Conservation (phyloP, 2,329 filamentous ascomycete genomes). For the Talaromyces sp. region DNA sequence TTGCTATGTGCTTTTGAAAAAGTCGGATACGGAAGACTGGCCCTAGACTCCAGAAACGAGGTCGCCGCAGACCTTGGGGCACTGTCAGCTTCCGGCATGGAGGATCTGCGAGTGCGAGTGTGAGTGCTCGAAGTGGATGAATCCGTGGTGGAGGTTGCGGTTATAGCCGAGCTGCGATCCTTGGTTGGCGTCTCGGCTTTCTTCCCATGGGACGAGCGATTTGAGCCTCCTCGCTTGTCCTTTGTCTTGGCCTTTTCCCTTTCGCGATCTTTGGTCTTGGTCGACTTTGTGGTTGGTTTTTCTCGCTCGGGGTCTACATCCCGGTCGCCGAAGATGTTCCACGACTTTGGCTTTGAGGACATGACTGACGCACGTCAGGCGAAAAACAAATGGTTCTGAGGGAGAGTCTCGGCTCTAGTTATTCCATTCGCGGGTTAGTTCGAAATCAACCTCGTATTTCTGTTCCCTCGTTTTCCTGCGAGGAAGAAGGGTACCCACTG, state of each 20-base stretch:
- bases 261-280: constrained; percentile 16
- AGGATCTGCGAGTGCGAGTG: constrained; percentile 11
- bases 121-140: constrained; percentile 12
- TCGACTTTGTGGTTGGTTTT: constrained; percentile 13
- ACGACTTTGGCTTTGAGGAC: constrained; percentile 11
- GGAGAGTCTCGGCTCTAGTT: constrained; percentile 1
- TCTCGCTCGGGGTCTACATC: constrained; percentile 8
- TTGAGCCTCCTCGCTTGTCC: constrained; percentile 2
- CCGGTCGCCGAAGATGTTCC: constrained; percentile 9
- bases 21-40: constrained; percentile 66
- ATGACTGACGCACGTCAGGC: background rate
- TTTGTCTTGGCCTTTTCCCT: constrained; percentile 13
- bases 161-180: constrained; percentile 12
- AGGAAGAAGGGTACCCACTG: constrained; percentile 4
- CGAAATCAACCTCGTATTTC: background rate
- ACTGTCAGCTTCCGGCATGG: constrained; percentile 14
- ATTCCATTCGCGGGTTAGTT: background rate
- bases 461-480: background rate
- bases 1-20: constrained; percentile 92
- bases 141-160: constrained; percentile 4
- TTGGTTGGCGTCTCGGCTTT: constrained; percentile 12
- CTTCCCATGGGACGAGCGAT: constrained; percentile 14
- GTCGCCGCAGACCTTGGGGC: constrained; percentile 22
- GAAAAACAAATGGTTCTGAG: background rate
- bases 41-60: constrained; percentile 39